Evolutionary conservation across 257 asterid genomes (phyloP).

Genomic region (Solanum arcanum): DNA sequence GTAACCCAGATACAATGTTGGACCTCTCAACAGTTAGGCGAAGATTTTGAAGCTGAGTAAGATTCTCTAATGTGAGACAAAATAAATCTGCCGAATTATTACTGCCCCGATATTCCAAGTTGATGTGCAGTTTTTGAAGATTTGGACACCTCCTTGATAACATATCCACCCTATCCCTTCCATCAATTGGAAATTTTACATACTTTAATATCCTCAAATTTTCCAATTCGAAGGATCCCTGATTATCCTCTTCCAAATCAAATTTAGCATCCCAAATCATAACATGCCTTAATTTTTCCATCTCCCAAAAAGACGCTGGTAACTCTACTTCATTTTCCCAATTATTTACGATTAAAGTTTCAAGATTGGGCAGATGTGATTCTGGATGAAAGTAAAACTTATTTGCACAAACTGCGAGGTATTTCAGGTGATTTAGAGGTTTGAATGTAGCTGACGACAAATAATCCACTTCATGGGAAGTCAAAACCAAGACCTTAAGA

Average conservation of each 20-base stretch:
- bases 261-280: accelerated
- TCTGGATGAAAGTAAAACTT: neutral
- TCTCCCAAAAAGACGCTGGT: neutral
- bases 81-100: too few relatives aligned
- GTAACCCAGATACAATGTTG: too few relatives aligned
- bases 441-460: neutral
- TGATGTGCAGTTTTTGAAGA: too few relatives aligned
- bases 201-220: neutral
- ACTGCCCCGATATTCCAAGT: accelerated
- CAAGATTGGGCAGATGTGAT: neutral
- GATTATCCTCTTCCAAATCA: neutral
- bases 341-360: neutral
- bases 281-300: neutral
- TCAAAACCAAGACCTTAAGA: neutral
- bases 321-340: neutral
- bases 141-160: too few relatives aligned
- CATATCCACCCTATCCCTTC: too few relatives aligned
- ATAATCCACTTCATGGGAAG: accelerated
- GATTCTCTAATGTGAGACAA: too few relatives aligned
- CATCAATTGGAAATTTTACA: too few relatives aligned
- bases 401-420: neutral
- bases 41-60: too few relatives aligned
- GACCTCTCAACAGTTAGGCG: too few relatives aligned
- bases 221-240: neutral
- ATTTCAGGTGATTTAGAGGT: neutral